These are phyloP conservation scores for Aspergillus sp. DNA, from an alignment of 2,329 filamentous ascomycete species.

Conservation along the genomic window DNA sequence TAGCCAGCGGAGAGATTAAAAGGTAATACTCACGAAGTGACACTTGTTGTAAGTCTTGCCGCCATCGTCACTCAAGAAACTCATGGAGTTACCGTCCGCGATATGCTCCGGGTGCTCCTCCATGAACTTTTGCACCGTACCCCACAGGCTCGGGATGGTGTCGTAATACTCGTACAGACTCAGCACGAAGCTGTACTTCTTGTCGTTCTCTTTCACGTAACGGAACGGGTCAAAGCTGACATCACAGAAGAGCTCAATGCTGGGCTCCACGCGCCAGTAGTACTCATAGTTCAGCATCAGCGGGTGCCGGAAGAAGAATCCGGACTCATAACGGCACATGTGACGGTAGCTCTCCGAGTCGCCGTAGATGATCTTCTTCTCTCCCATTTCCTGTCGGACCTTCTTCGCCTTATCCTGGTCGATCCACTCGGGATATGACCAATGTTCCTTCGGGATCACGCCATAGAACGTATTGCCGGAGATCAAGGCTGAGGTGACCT, in stretches of 20 bases:
- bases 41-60: constrained; percentile 95
- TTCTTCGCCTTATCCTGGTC: constrained; percentile 90
- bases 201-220: constrained; percentile 91
- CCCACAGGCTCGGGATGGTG: constrained; percentile 95
- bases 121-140: constrained; percentile 93
- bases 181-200: constrained; percentile 97
- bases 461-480: constrained; percentile 92
- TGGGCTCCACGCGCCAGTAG: constrained; percentile 99
- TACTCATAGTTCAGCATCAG: constrained; percentile 96
- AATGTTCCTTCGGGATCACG: constrained; percentile 85
- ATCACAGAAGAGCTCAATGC: constrained; percentile 94
- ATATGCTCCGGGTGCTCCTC: constrained; percentile 87
- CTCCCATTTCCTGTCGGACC: constrained; percentile 90
- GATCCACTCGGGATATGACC: constrained; percentile 95
- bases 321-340: constrained; percentile 99
- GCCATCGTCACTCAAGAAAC: constrained; percentile 85
- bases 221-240: constrained; percentile 95
- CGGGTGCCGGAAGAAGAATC: constrained; percentile 96
- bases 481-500: constrained; percentile 82
- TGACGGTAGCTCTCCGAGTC: constrained; percentile 96
- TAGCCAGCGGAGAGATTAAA: neutral
- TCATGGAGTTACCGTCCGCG: constrained; percentile 79
- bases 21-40: constrained; percentile 73
- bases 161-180: constrained; percentile 96
- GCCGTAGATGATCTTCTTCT: constrained; percentile 96